A percentile compares a stretch with the other conserved stretches of the same genome.
Evolutionary conservation across 148 eudicot genomes (phyloP).

Genomic region (Cornus controversa): DNA sequence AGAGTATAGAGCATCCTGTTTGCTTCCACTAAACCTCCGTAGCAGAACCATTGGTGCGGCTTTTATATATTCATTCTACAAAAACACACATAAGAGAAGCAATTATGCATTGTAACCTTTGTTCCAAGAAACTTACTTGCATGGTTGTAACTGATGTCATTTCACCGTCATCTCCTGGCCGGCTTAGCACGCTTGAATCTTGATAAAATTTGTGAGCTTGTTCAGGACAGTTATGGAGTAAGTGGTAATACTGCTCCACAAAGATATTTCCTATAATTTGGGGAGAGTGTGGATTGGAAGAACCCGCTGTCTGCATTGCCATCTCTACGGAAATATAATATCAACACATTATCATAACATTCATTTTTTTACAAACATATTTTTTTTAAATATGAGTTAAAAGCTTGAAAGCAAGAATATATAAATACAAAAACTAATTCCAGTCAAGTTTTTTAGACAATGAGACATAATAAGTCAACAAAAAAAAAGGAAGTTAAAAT

Average conservation of each 20-base stretch:
- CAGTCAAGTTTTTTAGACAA: background rate
- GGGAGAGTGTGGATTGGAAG: conserved; percentile 16
- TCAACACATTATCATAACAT: background rate
- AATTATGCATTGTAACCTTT: background rate
- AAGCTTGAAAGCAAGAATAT: too few species aligned
- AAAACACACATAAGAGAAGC: background rate
- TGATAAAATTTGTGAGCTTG: conserved; percentile 49
- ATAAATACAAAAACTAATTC: too few species aligned
- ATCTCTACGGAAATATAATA: conserved; percentile 35
- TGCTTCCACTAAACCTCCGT: background rate
- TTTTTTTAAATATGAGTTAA: too few species aligned
- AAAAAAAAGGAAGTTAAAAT: too few species aligned
- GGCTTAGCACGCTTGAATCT: conserved; percentile 52
- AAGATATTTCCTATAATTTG: conserved; percentile 50
- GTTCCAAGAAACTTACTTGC: conserved; percentile 35
- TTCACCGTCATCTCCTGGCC: conserved; percentile 44
- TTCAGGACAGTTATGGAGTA: conserved; percentile 42
- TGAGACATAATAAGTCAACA: background rate
- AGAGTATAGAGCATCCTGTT: too few species aligned
- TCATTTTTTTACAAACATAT: too few species aligned
- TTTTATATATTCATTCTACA: too few species aligned
- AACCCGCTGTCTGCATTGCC: conserved; percentile 34
- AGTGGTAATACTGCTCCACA: conserved; percentile 44
- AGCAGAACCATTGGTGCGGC: background rate
- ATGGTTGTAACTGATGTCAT: conserved; percentile 42